Conservation (phyloP, 1,284 basidiomycete genomes). For the Cutaneotrichosporon cyanovorans region DNA sequence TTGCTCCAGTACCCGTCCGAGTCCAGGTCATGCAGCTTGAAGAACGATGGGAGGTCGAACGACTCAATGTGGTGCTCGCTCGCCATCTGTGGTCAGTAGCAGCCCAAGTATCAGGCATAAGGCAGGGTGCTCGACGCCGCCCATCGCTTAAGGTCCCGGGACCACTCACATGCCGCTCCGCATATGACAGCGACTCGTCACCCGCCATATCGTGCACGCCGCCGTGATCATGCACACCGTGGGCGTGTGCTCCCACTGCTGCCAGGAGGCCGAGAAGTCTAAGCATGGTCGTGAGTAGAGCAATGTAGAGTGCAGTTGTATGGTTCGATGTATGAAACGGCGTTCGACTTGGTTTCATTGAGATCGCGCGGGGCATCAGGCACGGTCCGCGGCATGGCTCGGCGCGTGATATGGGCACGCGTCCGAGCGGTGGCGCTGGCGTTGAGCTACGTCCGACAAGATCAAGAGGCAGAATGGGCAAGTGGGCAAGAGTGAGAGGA, state of each 20-base stretch:
- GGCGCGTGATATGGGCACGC: no score
- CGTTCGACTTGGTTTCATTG: no score
- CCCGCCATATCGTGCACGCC: constrained; percentile 15
- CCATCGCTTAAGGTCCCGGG: not conserved
- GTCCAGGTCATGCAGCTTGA: constrained; percentile 77
- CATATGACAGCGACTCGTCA: constrained; percentile 44
- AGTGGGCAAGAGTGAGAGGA: no score
- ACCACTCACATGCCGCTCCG: constrained; percentile 52
- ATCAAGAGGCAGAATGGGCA: no score
- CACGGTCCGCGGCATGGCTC: no score
- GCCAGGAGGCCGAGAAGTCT: constrained; percentile 9
- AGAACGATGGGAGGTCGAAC: constrained; percentile 44
- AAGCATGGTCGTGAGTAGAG: not conserved
- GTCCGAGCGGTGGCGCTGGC: no score
- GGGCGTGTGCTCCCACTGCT: constrained; percentile 22
- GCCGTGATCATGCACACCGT: constrained; percentile 36
- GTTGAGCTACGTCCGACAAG: no score
- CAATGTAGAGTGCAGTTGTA: not conserved
- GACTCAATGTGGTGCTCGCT: constrained; percentile 46
- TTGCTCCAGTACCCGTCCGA: constrained; percentile 65
- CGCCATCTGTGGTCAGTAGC: constrained; percentile 34
- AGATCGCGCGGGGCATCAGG: no score
- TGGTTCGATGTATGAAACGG: no score
- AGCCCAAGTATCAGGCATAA: not conserved
- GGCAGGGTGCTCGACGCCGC: not conserved